phyloP scores from a whole-genome alignment of 352 stramenopile genomes.

The Phytophthora rubi region DNA sequence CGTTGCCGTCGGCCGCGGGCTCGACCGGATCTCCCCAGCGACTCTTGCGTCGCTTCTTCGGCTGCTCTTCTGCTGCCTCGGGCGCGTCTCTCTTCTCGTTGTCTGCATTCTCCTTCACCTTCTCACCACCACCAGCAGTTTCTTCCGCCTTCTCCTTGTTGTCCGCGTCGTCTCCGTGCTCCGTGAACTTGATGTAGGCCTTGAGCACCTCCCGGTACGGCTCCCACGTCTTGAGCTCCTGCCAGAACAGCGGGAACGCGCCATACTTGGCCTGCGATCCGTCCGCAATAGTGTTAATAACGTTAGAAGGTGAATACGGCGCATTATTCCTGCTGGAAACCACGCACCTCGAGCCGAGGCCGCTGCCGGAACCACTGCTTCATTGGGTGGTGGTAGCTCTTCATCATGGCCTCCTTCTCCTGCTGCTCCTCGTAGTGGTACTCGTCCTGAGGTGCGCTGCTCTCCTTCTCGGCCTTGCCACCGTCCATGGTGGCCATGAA shows the following conservation, averaged over 20 bases:
- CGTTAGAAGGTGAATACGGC: too few relatives aligned
- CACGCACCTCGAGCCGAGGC: constrained; percentile 47
- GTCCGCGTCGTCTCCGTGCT: constrained; percentile 42
- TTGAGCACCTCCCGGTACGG: constrained; percentile 93
- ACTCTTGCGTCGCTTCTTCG: constrained; percentile 83
- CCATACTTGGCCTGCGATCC: constrained; percentile 75
- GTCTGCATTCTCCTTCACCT: constrained; percentile 17
- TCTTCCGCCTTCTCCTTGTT: constrained; percentile 9
- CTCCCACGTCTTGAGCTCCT: constrained; percentile 94
- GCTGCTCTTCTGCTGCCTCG: constrained; percentile 38
- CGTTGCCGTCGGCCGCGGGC: constrained; percentile 25
- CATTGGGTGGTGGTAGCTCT: constrained; percentile 87
- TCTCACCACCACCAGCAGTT: constrained; percentile 7
- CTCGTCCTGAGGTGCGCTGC: constrained; percentile 48
- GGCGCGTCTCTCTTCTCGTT: constrained; percentile 28
- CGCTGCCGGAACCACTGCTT: constrained; percentile 89
- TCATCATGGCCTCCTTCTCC: constrained; percentile 90
- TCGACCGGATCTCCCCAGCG: constrained; percentile 84
- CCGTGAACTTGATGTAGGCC: constrained; percentile 87
- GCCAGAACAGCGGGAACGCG: constrained; percentile 94
- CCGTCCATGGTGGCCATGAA: constrained; percentile 74
- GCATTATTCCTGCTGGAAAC: too few relatives aligned
- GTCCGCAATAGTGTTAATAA: too few relatives aligned
- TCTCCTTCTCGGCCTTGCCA: constrained; percentile 10
- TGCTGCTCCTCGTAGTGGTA: constrained; percentile 88